Percentiles rank a stretch among this genome's conserved stretches.
Evolutionary conservation across 768 basidiomycete genomes (phyloP).

Genomic region (Podaxis pistillaris): DNA sequence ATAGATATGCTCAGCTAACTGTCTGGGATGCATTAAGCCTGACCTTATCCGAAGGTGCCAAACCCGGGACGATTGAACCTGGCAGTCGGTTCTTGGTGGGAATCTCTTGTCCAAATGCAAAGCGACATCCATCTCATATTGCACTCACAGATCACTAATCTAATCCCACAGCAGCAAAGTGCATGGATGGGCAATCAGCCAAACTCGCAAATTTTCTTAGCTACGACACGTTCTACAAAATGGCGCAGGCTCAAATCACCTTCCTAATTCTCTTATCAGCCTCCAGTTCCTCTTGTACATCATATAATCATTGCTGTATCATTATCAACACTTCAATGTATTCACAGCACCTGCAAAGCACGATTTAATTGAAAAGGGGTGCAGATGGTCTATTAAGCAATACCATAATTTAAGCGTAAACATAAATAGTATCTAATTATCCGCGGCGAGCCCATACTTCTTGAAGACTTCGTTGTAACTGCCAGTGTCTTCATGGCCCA

Average conservation of each 20-base stretch:
- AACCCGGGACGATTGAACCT: slow-evolving; percentile 48
- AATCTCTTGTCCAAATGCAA: slow-evolving; percentile 7
- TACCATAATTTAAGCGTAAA: background rate
- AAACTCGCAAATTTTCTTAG: slow-evolving; percentile 68
- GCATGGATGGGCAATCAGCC: slow-evolving; percentile 69
- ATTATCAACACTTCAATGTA: background rate
- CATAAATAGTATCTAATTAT: slow-evolving; percentile 11
- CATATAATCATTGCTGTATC: background rate
- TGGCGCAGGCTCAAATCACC: slow-evolving; percentile 46
- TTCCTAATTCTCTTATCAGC: background rate
- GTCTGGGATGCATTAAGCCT: slow-evolving; percentile 75
- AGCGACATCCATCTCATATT: slow-evolving; percentile 2
- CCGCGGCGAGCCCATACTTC: slow-evolving; percentile 63
- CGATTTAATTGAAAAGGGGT: background rate
- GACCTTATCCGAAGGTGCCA: slow-evolving; percentile 47
- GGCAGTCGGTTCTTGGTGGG: slow-evolving; percentile 72
- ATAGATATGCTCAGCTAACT: slow-evolving; percentile 72
- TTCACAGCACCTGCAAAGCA: background rate
- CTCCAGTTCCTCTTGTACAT: background rate
- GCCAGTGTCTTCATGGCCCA: slow-evolving; percentile 79
- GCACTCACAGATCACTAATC: slow-evolving; percentile 52
- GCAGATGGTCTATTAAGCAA: slow-evolving; percentile 1
- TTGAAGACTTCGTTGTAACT: slow-evolving; percentile 60
- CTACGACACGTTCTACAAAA: slow-evolving; percentile 61
- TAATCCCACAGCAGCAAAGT: slow-evolving; percentile 62